phyloP scores from a whole-genome alignment of 441 rosid genomes.

The Sinapis alba region DNA sequence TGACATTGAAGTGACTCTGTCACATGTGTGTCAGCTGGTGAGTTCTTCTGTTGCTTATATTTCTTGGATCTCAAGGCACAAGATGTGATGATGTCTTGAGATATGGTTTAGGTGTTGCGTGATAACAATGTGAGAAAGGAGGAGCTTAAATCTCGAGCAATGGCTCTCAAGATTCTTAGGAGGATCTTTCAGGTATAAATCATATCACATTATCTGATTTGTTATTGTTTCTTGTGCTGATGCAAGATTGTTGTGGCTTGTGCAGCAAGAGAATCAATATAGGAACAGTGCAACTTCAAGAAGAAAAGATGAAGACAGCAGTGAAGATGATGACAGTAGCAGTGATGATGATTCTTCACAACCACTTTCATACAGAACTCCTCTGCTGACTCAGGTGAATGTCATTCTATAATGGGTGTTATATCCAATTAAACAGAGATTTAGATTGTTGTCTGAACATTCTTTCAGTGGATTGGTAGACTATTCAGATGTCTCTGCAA shows the following conservation, averaged over 20 bases:
- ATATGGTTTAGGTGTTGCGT: slow-evolving; percentile 52
- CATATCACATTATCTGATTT: background rate
- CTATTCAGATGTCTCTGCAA: slow-evolving; percentile 95
- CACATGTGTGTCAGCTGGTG: slow-evolving; percentile 89
- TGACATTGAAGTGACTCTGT: slow-evolving; percentile 78
- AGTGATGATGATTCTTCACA: slow-evolving; percentile 67
- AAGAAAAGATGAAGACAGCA: slow-evolving; percentile 61
- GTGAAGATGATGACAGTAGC: slow-evolving; percentile 63
- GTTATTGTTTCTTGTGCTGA: slow-evolving; percentile 3
- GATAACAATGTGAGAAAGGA: slow-evolving; percentile 67
- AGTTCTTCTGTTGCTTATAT: slow-evolving; percentile 9
- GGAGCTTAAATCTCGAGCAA: slow-evolving; percentile 69
- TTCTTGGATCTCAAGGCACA: background rate
- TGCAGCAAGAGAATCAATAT: slow-evolving; percentile 58
- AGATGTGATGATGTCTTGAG: background rate
- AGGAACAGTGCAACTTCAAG: slow-evolving; percentile 55
- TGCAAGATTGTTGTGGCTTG: slow-evolving; percentile 13
- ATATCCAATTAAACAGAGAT: background rate
- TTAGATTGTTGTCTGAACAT: background rate
- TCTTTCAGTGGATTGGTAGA: slow-evolving; percentile 80
- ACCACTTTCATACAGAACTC: slow-evolving; percentile 74
- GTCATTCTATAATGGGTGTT: too few relatives aligned
- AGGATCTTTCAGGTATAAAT: slow-evolving; percentile 70
- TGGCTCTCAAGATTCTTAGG: slow-evolving; percentile 74
- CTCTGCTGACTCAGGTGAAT: slow-evolving; percentile 83